Base-by-base conservation (phyloP, 2,329 filamentous ascomycete genomes). In the Aureobasidium sp. region DNA sequence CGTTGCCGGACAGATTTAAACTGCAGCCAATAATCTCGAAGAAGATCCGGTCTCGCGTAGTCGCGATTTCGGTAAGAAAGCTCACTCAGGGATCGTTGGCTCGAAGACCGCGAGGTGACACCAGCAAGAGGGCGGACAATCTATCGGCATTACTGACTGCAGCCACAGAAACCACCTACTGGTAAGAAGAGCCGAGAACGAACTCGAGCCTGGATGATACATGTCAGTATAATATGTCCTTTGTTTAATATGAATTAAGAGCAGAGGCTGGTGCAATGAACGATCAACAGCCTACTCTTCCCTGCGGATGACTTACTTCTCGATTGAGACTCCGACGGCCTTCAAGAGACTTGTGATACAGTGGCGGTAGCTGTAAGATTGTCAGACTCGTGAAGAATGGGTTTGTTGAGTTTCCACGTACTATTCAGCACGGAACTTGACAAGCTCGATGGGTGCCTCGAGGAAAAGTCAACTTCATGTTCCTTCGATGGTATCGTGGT, bases 381-480 rank as follows among this genome's bases (percentile, higher is more conserved):
- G 13, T 58, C 9, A 58, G 54, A 49, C 21, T 13, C 2, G 15
- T 21, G 9, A 30, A 49, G 9, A 49, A 2, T 21, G 2, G 2
- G 10, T n/a, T 7, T 11, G 3, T 15, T 21, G 1, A 13, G 3
- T 6, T 5, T n/a, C 5, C 8, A 32, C 54, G 6, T 58, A 58
- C 54, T 94, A 97, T 67, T 90, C 81, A 39, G 87, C 89, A 64
- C 93, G 86, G 72, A 86, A 81, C 70, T 89, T 85, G 69, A 97
- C 90, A 42, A 97, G 85, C 72, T 96, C 91, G 63, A 96, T 84
- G 1, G 93, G 91, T 0, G 91, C 90, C 64, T 75, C 74, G 45
- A 72, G 67, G 6, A 25, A 15, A 11, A 45, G 53, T 57, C 41
- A 57, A 41, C n/a, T 1, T 30, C 16, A 6, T 9, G 29, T 7